These are phyloP conservation scores for Pleurotus giganteus DNA, from an alignment of 768 basidiomycete species.

Conservation along the genomic window DNA sequence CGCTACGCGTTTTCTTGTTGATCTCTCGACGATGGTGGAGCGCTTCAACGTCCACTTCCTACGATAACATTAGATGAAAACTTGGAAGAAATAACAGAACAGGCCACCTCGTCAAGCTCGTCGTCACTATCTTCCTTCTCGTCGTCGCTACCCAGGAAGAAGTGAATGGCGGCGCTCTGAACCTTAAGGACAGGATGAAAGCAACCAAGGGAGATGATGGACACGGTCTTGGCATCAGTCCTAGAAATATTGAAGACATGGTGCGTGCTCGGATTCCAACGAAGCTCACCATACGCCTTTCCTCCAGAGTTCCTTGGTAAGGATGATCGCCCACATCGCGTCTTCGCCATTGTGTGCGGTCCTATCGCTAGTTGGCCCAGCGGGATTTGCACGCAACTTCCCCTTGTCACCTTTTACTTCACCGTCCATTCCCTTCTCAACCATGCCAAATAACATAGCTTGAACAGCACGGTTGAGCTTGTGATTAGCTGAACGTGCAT, in stretches of 20 bases:
- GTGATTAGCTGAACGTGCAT: constrained; percentile 85
- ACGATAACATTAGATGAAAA: constrained; percentile 12
- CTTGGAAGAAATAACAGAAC: background rate
- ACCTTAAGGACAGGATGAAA: constrained; percentile 94
- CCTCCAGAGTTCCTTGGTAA: constrained; percentile 92
- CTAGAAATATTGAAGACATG: constrained; percentile 31
- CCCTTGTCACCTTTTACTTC: constrained; percentile 85
- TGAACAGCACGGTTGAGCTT: constrained; percentile 96
- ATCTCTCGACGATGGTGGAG: constrained; percentile 87
- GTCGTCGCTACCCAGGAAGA: constrained; percentile 91
- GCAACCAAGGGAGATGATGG: constrained; percentile 88
- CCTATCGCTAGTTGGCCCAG: constrained; percentile 35
- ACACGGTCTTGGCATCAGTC: constrained; percentile 89
- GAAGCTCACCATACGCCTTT: constrained; percentile 78
- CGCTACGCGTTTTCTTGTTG: constrained; percentile 88
- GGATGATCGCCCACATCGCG: constrained; percentile 95
- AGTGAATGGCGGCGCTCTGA: constrained; percentile 90
- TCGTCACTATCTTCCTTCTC: constrained; percentile 70
- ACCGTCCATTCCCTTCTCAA: constrained; percentile 86
- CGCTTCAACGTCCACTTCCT: constrained; percentile 67
- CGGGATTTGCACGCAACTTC: constrained; percentile 47
- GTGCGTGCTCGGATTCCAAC: background rate
- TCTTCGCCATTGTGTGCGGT: constrained; percentile 63
- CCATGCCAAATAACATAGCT: constrained; percentile 93
- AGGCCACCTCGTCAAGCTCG: too few species aligned